Base-by-base conservation (phyloP, 257 asterid species). In the Verbena officinalis region DNA sequence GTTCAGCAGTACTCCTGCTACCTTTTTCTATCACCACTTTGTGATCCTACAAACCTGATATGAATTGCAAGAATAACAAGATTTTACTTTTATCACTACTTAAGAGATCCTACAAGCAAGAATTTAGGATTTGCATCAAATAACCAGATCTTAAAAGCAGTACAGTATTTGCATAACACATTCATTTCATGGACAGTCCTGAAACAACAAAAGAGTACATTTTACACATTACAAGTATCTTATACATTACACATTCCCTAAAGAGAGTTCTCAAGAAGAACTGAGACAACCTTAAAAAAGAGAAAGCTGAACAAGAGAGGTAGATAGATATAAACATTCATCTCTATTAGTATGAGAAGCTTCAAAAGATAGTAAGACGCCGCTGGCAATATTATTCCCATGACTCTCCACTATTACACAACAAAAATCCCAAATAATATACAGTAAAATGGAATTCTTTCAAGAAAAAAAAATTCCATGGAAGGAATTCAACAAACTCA, bases 351-450 rank as follows among this genome's bases (percentile, higher is more conserved):
- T 30, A 44, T 43, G 54, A 45, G 23, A 51, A 57, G 43, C 43
- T 61, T 59, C 39, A 40, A 23, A 42, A 21, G 30, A 59, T 14
- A 42, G 52, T 40, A 39, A 38, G 64, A 58, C 16, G 34, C 34
- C 57, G 52, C 17, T 1, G 24, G 30, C 57, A 55, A 42, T 4
- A 66, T n/a, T 34, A 43, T 31, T 1, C 21, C 49, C 34, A 63
- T 1, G 21, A 17, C 36, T 50, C 56, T 8, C 59, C 40, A 39
- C 55, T 36, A 43, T 23, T 39, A 13, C 9, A 17, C 46, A 54
- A 42, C 23, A 43, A 30, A 46, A 63, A 24, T 27, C 5, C 33
- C 33, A 27, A 27, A n/a, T n/a, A 27, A 27, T 27, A 27, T 27
- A 27, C 33, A 27, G 33, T n/a, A n/a, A n/a, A n/a, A n/a, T n/a